These are phyloP conservation scores for Spergularia azorica DNA, from an alignment of 179 eudicot species.

Conservation along the genomic window DNA sequence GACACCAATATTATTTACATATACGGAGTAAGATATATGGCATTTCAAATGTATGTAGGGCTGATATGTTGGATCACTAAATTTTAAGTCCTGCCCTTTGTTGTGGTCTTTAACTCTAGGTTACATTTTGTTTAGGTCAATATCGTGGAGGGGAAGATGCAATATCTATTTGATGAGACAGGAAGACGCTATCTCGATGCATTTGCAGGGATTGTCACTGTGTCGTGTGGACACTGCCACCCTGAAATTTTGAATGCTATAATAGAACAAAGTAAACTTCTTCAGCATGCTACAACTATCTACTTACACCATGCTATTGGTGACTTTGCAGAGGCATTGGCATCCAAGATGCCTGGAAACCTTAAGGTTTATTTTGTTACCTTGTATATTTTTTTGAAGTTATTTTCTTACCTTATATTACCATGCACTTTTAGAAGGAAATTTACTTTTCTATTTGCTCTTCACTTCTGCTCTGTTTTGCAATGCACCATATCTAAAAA, in stretches of 20 bases:
- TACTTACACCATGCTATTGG: constrained; percentile 94
- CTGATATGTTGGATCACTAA: not conserved
- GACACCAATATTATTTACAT: not conserved
- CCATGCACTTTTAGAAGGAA: no score
- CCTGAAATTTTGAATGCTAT: constrained; percentile 82
- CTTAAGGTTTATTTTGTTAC: constrained; percentile 55
- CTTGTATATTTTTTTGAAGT: not conserved
- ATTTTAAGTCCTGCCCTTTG: not conserved
- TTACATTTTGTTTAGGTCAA: constrained; percentile 55
- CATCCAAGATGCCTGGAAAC: constrained; percentile 98
- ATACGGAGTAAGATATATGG: not conserved
- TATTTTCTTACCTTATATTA: no score
- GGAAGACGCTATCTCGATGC: constrained; percentile 98
- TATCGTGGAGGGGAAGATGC: constrained; percentile 99
- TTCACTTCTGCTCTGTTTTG: not conserved
- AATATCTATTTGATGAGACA: constrained; percentile 86
- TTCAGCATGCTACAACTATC: constrained; percentile 96
- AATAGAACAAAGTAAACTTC: constrained; percentile 82
- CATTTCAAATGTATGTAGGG: not conserved
- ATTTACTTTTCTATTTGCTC: not conserved
- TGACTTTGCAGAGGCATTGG: constrained; percentile 94
- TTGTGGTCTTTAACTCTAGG: constrained; percentile 16
- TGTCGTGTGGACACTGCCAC: constrained; percentile 98
- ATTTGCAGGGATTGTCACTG: constrained; percentile 97
- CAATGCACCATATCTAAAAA: not conserved